phyloP scores from a whole-genome alignment of 164 flowering plant genomes.

The Tinospora cordifolia region DNA sequence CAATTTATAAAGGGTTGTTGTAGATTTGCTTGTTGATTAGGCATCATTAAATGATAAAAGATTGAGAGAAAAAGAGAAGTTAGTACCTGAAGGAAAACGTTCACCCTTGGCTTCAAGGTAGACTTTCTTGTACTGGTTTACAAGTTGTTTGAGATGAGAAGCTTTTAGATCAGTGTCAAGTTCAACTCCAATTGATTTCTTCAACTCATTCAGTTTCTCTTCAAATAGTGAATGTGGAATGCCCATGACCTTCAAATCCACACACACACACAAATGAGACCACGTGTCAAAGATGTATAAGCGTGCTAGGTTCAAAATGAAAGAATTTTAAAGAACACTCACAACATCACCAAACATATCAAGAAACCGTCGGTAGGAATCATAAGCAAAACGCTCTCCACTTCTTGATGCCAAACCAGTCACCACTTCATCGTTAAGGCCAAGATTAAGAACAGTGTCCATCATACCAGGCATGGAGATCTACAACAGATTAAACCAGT shows the following conservation, averaged over 20 bases:
- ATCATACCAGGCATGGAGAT: conserved; percentile 99
- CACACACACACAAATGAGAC: too few species aligned
- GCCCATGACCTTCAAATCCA: conserved; percentile 86
- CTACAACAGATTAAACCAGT: conserved; percentile 29
- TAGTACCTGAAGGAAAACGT: conserved; percentile 80
- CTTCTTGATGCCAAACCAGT: conserved; percentile 84
- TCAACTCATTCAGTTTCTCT: conserved; percentile 66
- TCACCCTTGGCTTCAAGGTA: conserved; percentile 73
- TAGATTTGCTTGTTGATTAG: too few species aligned
- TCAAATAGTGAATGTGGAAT: conserved; percentile 82
- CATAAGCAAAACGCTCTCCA: conserved; percentile 95
- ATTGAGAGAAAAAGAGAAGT: neutral
- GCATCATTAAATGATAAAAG: too few species aligned
- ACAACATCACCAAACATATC: conserved; percentile 99
- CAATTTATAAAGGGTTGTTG: too few species aligned
- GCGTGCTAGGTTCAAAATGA: neutral
- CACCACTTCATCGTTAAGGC: conserved; percentile 89
- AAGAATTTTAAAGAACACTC: conserved; percentile 25
- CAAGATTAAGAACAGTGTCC: conserved; percentile 98
- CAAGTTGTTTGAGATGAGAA: conserved; percentile 82
- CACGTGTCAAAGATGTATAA: too few species aligned
- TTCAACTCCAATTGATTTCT: conserved; percentile 48
- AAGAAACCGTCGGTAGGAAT: conserved; percentile 87
- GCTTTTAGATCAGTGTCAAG: conserved; percentile 78
- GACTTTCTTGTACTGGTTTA: conserved; percentile 71